Evolutionary conservation across 306 rosid species (phyloP).

Genomic region (Trifolium dubium): DNA sequence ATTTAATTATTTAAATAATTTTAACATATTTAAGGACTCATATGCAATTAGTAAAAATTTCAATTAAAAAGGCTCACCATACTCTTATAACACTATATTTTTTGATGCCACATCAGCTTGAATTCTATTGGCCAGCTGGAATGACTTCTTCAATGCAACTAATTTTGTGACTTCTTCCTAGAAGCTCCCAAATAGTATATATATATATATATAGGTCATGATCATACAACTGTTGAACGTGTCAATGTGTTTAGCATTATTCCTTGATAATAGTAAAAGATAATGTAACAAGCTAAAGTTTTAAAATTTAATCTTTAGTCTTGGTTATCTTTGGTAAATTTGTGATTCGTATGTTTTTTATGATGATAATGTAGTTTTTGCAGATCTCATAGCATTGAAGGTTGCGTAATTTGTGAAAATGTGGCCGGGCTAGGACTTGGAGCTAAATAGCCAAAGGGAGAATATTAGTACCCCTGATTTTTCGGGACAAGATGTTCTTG

Average conservation of each 20-base stretch:
- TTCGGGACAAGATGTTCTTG: conserved; percentile 34
- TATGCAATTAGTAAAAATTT: too few species aligned
- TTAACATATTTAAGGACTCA: too few species aligned
- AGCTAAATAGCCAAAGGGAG: conserved; percentile 46
- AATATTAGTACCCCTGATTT: conserved; percentile 16
- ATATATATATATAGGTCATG: not conserved
- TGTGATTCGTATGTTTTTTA: conserved; percentile 22
- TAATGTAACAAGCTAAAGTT: too few species aligned
- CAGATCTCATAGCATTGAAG: conserved; percentile 26
- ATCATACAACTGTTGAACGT: not conserved
- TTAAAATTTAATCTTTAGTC: too few species aligned
- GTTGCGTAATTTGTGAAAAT: conserved; percentile 47
- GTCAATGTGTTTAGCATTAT: not conserved
- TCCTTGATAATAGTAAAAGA: not conserved
- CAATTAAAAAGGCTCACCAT: too few species aligned
- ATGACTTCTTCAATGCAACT: too few species aligned
- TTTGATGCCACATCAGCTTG: too few species aligned
- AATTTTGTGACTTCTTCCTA: too few species aligned
- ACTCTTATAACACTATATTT: too few species aligned
- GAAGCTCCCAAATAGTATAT: too few species aligned
- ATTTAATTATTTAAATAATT: too few species aligned
- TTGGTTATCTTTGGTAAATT: not conserved
- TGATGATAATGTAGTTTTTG: conserved; percentile 26
- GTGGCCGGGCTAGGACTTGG: conserved; percentile 56
- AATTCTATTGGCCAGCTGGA: too few species aligned